A percentile compares a stretch with the other conserved stretches of the same genome.
These are phyloP conservation scores for Cornus controversa DNA, from an alignment of 148 eudicot genomes.

Conservation along the genomic window DNA sequence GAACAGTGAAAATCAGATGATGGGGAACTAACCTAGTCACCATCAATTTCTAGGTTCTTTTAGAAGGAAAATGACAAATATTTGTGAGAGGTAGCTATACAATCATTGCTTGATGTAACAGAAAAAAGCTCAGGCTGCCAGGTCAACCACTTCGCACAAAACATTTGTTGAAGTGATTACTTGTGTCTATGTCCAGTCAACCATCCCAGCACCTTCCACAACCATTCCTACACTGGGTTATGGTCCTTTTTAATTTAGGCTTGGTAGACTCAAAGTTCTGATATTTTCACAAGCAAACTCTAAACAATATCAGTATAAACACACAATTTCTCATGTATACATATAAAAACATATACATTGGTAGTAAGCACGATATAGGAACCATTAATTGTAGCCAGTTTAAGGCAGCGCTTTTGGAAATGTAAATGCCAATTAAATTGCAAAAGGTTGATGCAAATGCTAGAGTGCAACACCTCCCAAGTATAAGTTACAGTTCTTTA, in stretches of 20 bases:
- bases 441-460: not conserved
- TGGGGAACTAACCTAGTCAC: not conserved
- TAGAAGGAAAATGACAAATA: not conserved
- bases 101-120: too few relatives aligned
- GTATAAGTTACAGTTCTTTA: not conserved
- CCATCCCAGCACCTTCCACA: not conserved
- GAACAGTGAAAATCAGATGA: not conserved
- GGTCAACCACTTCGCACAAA: too few relatives aligned
- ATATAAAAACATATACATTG: not conserved
- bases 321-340: not conserved
- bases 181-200: not conserved
- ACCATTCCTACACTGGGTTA: too few relatives aligned
- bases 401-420: not conserved
- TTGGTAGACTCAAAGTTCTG: not conserved
- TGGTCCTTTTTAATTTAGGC: not conserved
- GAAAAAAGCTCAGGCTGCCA: too few relatives aligned
- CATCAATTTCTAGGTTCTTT: not conserved
- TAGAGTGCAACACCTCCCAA: not conserved
- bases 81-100: not conserved
- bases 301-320: not conserved
- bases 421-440: not conserved
- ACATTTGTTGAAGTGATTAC: too few relatives aligned
- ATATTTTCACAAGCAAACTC: not conserved
- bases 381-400: not conserved
- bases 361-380: not conserved